Conservation (phyloP, 1,139 yeast species). For the Lodderomyces margitis region DNA sequence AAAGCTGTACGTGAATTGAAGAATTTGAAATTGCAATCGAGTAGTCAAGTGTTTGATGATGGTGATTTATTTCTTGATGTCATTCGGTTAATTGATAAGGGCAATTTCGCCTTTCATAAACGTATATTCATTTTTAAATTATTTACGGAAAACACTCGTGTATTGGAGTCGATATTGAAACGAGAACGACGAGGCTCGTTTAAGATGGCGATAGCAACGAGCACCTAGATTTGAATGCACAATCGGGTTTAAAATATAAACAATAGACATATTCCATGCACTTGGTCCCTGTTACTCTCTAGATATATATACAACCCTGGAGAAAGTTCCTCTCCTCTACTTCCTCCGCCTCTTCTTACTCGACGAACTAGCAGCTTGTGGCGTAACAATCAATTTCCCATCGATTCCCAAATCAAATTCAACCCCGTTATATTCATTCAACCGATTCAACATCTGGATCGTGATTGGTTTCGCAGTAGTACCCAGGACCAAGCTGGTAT, state of each 20-base stretch:
- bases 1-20: conserved; percentile 65
- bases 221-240: not conserved
- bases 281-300: no score
- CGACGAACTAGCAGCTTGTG: conserved; percentile 7
- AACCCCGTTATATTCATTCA: conserved; percentile 14
- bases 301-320: no score
- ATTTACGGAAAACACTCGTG: conserved; percentile 50
- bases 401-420: conserved; percentile 15
- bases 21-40: conserved; percentile 51
- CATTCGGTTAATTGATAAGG: conserved; percentile 61
- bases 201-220: conserved; percentile 2
- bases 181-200: conserved; percentile 18
- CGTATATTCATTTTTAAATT: conserved; percentile 69
- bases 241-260: not conserved
- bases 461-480: conserved; percentile 36
- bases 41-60: conserved; percentile 48
- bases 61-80: conserved; percentile 60
- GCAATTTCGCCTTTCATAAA: conserved; percentile 61
- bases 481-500: conserved; percentile 27
- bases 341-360: conserved; percentile 13
- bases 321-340: no score
- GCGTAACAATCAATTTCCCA: conserved; percentile 9
- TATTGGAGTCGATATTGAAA: conserved; percentile 54
- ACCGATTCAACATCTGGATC: conserved; percentile 16
- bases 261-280: no score